Base-by-base conservation (phyloP, 306 rosid species). In the Prinsepia uniflora region DNA sequence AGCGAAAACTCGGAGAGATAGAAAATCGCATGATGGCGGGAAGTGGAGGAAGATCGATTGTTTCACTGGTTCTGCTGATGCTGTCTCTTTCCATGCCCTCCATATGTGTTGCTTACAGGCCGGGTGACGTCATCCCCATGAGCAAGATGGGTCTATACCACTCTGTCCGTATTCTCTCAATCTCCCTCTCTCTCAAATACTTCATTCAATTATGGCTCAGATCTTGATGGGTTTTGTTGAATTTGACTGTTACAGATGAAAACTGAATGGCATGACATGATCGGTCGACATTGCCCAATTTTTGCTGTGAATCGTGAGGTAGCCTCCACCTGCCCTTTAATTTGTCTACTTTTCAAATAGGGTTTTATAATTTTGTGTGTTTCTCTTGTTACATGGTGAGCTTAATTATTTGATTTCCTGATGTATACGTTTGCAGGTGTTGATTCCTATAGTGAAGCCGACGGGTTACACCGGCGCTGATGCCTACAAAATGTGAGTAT, bases 71-170 rank as follows among this genome's bases (percentile, higher is more conserved):
- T 6, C 42, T 84, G 47, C 55, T 77, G 55, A 39, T 81, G 39
- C 59, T 76, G 48, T 67, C 83, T 34, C 56, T 82, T 11, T 60
- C 83, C 17, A 9, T 15, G 20, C 62, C 79, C 17, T 43, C 20
- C 7, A 61, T 52, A 9, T 73, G 84, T 43, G 6, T 75, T 58
- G 90, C 96, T 73, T 95, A 91, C 78, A 85, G 86, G 65, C 86
- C 96, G 3, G 97, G 97, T 62, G 99, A 95, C 78, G 77, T 86
- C 81, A 90, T 91, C 44, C 96, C 97, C 70, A 95, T 86, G 91
- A 89, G 97, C 84, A 89, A 89, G 83, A 95, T 91, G 96, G 97
- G 97, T 56, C 97, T 87, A 75, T 95, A 95, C 77, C 97, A 95
- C 81, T 91, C 99, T 72, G 97, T 95, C 57, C 70, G 91, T 86